phyloP scores from a whole-genome alignment of 2,329 filamentous ascomycete genomes.

The Xylariales sp. region DNA sequence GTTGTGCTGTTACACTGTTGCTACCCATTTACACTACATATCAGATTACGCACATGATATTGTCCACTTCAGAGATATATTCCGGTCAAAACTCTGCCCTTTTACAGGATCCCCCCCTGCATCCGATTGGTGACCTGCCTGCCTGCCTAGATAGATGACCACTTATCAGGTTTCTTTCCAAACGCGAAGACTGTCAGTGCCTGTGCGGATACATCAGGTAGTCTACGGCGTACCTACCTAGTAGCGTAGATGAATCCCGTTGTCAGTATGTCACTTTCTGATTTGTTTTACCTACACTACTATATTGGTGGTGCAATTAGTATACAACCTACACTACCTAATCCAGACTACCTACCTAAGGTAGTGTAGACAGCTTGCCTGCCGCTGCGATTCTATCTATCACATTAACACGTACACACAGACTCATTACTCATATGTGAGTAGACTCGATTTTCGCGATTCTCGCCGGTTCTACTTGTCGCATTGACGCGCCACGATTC shows the following conservation, averaged over 20 bases:
- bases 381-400: not conserved
- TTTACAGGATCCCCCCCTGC: not conserved
- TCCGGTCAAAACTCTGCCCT: not conserved
- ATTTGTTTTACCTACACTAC: too few species aligned
- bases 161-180: not conserved
- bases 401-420: not conserved
- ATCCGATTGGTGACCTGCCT: too few species aligned
- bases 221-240: too few species aligned
- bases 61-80: not conserved
- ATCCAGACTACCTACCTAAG: too few species aligned
- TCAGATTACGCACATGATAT: not conserved
- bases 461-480: not conserved
- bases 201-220: too few species aligned
- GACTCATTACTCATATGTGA: not conserved
- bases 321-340: too few species aligned
- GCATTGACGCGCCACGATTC: slow-evolving; percentile 5
- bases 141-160: not conserved
- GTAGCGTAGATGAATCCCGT: too few species aligned
- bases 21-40: too few species aligned
- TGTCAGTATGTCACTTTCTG: too few species aligned
- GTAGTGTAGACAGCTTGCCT: not conserved
- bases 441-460: not conserved
- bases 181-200: not conserved
- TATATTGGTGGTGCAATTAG: too few species aligned
- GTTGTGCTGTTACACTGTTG: not conserved